Base-by-base conservation (phyloP, 257 asterid genomes). In the Petunia secreta region DNA sequence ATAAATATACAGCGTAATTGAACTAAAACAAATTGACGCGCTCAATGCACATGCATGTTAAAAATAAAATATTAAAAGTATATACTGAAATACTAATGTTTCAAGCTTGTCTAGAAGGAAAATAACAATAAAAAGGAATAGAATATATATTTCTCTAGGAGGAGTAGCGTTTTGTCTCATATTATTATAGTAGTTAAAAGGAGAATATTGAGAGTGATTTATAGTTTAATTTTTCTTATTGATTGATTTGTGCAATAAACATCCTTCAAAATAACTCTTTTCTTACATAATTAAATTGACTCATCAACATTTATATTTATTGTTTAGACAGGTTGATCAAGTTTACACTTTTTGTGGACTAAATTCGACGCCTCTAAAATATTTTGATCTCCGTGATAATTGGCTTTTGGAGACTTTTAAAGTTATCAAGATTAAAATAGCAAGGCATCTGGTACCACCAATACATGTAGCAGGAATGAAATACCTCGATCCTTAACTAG, bases 371-470 rank as follows among this genome's bases (percentile, higher is more conserved):
- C 75, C 52, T 43, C 8, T 7, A 25, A 25, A 25, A 25, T 0
- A 25, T 25, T 25, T 6, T 5, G 14, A 66, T 41, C 37, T 3
- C 14, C 8, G 44, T 39, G n/a, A 14, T 15, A 6, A 39, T 6
- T 66, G 75, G 75, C 54, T 66, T 66, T 66, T 40, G 75, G 53
- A 6, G 37, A 66, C 75, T 68, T 8, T 1, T 8, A n/a, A 43
- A 43, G 75, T 43, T 40, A 3, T 14, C 4, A 44, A 41, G 40
- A 44, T 9, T 38, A 69, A 69, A 67, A 44, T 69, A 69, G 41
- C 58, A 44, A 25, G 25, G 25, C 25, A 25, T 25, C 25, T 25
- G 25, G 25, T 25, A 25, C 25, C 25, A 25, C 25, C 25, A 25
- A 25, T 25, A 25, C 25, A 25, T 25, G 25, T 25, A 25, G 25